Conservation (phyloP, 352 stramenopile species). For the Pythium aristosporum region DNA sequence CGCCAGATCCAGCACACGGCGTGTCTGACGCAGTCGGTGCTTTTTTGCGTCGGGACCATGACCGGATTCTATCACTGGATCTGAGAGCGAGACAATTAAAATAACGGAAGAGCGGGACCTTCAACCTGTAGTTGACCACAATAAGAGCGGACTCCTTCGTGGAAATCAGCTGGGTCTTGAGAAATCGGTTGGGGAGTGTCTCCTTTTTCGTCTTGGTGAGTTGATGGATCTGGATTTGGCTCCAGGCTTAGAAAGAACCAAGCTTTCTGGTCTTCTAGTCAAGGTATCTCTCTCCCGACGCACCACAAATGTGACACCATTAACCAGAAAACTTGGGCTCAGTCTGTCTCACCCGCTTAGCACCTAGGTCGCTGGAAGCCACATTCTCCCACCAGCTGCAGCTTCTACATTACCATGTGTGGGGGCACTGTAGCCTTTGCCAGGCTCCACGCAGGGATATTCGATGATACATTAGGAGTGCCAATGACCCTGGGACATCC, state of each 20-base stretch:
- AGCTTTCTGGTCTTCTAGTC: too few relatives aligned
- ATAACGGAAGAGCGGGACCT: conserved; percentile 6
- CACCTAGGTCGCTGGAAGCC: background rate
- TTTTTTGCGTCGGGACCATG: too few relatives aligned
- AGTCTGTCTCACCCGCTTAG: background rate
- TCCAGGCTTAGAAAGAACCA: too few relatives aligned
- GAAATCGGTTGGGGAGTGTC: background rate
- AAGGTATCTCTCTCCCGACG: background rate
- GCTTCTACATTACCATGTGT: background rate
- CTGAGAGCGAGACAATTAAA: background rate
- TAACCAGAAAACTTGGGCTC: too few relatives aligned
- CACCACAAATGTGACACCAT: background rate
- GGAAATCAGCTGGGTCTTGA: conserved; percentile 3
- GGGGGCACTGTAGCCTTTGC: too few relatives aligned
- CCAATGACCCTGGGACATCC: too few relatives aligned
- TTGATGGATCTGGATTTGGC: background rate
- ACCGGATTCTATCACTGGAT: too few relatives aligned
- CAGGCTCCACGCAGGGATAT: too few relatives aligned
- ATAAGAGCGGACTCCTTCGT: background rate
- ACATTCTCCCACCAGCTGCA: conserved; percentile 11
- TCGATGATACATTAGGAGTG: too few relatives aligned
- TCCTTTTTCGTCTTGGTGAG: conserved; percentile 12
- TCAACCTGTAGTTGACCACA: conserved; percentile 1
- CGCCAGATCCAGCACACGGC: background rate
- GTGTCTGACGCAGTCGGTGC: too few relatives aligned